phyloP scores from a whole-genome alignment of 805 yeast genomes.

The Starmerella bacillaris region DNA sequence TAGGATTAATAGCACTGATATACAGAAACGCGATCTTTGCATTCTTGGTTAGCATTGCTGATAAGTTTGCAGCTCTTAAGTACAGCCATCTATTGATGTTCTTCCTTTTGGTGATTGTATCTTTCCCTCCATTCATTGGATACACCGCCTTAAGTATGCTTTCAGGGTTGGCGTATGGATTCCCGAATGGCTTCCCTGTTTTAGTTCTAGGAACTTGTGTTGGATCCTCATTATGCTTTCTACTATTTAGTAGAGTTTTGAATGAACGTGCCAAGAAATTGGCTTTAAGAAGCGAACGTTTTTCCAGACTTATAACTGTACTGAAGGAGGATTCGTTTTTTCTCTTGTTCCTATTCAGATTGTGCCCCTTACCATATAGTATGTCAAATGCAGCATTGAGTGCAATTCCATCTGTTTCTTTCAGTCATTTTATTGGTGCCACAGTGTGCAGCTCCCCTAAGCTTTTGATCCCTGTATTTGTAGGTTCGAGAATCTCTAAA shows the following conservation, averaged over 20 bases:
- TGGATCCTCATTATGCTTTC: constrained; percentile 64
- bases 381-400: constrained; percentile 84
- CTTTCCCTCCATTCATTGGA: constrained; percentile 85
- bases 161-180: constrained; percentile 71
- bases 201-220: constrained; percentile 47
- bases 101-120: constrained; percentile 39
- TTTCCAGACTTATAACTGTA: constrained; percentile 58
- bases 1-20: constrained; percentile 12
- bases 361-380: constrained; percentile 89
- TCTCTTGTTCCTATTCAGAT: constrained; percentile 50
- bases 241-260: constrained; percentile 44
- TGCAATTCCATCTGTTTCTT: constrained; percentile 58
- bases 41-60: constrained; percentile 18
- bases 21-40: constrained; percentile 22
- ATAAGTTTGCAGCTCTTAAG: constrained; percentile 19
- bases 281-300: constrained; percentile 41
- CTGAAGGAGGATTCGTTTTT: constrained; percentile 52
- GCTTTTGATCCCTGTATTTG: constrained; percentile 51
- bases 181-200: constrained; percentile 61
- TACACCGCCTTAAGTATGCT: constrained; percentile 49
- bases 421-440: constrained; percentile 48
- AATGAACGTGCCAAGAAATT: constrained; percentile 40
- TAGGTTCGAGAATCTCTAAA: constrained; percentile 63
- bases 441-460: constrained; percentile 69
- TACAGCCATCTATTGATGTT: constrained; percentile 30